Percentiles rank a stretch among this genome's conserved stretches.
phyloP scores from a whole-genome alignment of 1,139 yeast genomes.

The Suhomyces wounanorum region DNA sequence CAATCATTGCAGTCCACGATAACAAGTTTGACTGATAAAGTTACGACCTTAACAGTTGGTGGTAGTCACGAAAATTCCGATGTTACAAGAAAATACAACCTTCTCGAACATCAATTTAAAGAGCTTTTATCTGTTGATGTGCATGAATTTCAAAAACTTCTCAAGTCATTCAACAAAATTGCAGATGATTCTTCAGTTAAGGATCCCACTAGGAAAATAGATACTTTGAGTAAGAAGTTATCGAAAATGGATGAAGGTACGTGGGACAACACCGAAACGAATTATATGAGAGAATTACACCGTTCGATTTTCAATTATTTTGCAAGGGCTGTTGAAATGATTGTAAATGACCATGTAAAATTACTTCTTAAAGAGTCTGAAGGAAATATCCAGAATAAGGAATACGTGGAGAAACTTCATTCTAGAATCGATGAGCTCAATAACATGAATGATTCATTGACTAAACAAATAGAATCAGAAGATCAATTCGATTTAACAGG shows the following conservation, averaged over 20 bases:
- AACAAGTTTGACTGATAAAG: conserved; percentile 34
- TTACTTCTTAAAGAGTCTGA: conserved; percentile 39
- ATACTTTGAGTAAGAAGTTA: conserved; percentile 33
- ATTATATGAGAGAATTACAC: conserved; percentile 46
- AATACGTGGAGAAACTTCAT: conserved; percentile 32
- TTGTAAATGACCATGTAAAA: conserved; percentile 57
- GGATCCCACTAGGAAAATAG: conserved; percentile 57
- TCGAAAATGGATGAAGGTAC: conserved; percentile 13
- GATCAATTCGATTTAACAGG: conserved; percentile 14
- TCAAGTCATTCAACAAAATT: conserved; percentile 53
- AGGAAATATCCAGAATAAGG: conserved; percentile 18
- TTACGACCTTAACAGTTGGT: conserved; percentile 25
- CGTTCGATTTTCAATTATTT: conserved; percentile 59
- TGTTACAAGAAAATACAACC: conserved; percentile 20
- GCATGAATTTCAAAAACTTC: conserved; percentile 41
- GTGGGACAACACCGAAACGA: conserved; percentile 29
- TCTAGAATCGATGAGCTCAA: conserved; percentile 35
- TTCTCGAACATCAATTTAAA: conserved; percentile 39
- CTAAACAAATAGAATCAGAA: conserved; percentile 23
- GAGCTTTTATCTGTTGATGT: conserved; percentile 42
- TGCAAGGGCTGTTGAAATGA: conserved; percentile 58
- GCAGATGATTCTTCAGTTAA: conserved; percentile 59
- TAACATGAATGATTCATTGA: conserved; percentile 25
- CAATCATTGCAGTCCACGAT: conserved; percentile 34
- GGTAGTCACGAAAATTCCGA: conserved; percentile 20